Evolutionary conservation across 345 rosid species (phyloP).

Genomic region (Aegle marmelos): DNA sequence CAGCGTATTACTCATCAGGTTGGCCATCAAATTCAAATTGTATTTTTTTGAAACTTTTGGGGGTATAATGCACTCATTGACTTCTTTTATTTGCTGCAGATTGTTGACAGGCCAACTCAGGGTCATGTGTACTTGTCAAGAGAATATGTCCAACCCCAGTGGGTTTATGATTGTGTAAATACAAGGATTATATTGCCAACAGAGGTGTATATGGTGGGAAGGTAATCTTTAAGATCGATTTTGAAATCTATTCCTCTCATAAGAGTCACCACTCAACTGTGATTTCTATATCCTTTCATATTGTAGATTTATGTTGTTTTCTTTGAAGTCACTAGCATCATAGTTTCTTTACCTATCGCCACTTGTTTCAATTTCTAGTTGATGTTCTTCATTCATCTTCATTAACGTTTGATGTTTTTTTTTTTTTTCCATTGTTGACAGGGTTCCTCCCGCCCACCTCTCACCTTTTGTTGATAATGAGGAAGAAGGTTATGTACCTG

Average conservation of each 20-base stretch:
- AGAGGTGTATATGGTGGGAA: conserved; percentile 71
- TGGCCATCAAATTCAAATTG: conserved; percentile 9
- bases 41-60: background rate
- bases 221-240: conserved; percentile 34
- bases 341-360: no score
- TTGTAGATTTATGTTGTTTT: no score
- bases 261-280: background rate
- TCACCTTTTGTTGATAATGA: conserved; percentile 89
- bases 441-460: conserved; percentile 86
- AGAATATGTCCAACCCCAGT: conserved; percentile 92
- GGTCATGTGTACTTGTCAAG: conserved; percentile 81
- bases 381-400: background rate
- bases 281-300: background rate
- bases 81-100: conserved; percentile 40
- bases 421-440: conserved; percentile 28
- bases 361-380: background rate
- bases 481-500: conserved; percentile 88
- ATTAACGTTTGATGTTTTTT: background rate
- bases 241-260: background rate
- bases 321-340: no score
- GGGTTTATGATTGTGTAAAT: conserved; percentile 85
- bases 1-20: conserved; percentile 94
- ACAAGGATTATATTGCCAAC: conserved; percentile 72
- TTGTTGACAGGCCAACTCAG: conserved; percentile 85
- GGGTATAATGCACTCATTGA: background rate